Percentiles rank a stretch among this genome's conserved stretches.
These are phyloP conservation scores for Monilinia vaccinii-corymbosi DNA, from an alignment of 2,329 filamentous ascomycete genomes.

Conservation along the genomic window DNA sequence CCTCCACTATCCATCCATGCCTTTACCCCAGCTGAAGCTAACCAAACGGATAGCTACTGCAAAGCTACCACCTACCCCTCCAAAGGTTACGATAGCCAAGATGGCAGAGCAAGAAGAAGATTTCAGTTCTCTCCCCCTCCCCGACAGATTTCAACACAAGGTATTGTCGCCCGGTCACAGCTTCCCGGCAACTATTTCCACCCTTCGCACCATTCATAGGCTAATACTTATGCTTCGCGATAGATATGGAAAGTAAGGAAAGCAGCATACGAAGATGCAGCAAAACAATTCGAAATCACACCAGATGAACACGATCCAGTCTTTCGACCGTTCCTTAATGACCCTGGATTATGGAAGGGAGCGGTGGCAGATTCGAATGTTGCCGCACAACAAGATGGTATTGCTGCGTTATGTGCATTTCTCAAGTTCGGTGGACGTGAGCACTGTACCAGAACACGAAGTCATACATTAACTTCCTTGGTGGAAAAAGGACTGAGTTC, in stretches of 20 bases:
- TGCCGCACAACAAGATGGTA: constrained; percentile 87
- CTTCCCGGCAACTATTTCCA: neutral
- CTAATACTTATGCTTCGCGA: constrained; percentile 20
- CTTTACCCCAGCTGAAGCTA: constrained; percentile 21
- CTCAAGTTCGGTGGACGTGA: constrained; percentile 82
- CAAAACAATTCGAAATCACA: constrained; percentile 75
- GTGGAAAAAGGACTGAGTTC: constrained; percentile 88
- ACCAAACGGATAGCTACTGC: constrained; percentile 21
- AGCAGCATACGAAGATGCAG: constrained; percentile 84
- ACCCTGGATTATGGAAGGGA: constrained; percentile 80
- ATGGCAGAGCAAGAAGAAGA: constrained; percentile 84
- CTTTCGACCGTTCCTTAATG: constrained; percentile 80
- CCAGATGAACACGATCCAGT: constrained; percentile 77
- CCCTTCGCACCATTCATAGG: constrained; percentile 1
- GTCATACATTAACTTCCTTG: constrained; percentile 65
- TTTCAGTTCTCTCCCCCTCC: constrained; percentile 66
- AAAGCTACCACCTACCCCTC: constrained; percentile 15
- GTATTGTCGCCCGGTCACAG: constrained; percentile 31
- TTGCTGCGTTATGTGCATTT: constrained; percentile 81
- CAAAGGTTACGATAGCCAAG: constrained; percentile 10
- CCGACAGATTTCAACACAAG: constrained; percentile 79
- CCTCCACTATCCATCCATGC: constrained; percentile 8
- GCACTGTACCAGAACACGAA: constrained; percentile 67
- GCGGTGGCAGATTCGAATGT: constrained; percentile 94
- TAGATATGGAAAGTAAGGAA: constrained; percentile 96